Conservation (phyloP, 2,329 filamentous ascomycete species). For the Lasiodiplodia sp. region DNA sequence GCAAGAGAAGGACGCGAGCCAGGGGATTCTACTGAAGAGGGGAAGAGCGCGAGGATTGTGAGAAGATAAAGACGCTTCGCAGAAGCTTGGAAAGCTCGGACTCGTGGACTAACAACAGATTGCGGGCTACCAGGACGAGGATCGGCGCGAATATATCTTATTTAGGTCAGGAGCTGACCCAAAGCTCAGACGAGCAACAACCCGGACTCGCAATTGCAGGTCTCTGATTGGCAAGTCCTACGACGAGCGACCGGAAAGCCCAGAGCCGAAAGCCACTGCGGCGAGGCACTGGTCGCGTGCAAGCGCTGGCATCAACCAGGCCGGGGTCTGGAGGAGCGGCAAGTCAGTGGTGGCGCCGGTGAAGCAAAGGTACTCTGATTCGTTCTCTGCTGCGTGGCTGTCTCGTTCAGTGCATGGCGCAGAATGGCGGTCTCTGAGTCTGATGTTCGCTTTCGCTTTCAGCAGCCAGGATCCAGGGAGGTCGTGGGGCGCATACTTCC, state of each 20-base stretch:
- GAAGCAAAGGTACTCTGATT: background rate
- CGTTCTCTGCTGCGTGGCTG: background rate
- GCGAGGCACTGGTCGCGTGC: background rate
- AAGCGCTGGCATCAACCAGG: background rate
- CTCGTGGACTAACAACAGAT: background rate
- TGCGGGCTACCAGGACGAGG: background rate
- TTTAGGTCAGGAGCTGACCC: conserved; percentile 1
- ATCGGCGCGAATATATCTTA: background rate
- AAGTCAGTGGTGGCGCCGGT: background rate
- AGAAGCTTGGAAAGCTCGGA: background rate
- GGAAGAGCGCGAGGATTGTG: background rate
- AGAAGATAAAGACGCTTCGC: background rate
- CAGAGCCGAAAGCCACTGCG: background rate
- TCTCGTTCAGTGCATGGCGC: background rate
- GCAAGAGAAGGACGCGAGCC: background rate
- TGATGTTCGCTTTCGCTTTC: conserved; percentile 11
- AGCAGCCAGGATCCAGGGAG: background rate
- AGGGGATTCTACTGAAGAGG: background rate
- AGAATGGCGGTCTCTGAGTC: no score
- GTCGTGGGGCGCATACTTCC: background rate
- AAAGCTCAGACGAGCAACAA: background rate
- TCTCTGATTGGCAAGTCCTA: conserved; percentile 5
- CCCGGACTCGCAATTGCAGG: background rate
- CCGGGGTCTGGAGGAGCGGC: background rate
- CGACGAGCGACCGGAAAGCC: background rate